Percentiles rank a stretch among this genome's conserved stretches.
Conservation (phyloP, 805 yeast species). For the Yarrowia phangngaensis region DNA sequence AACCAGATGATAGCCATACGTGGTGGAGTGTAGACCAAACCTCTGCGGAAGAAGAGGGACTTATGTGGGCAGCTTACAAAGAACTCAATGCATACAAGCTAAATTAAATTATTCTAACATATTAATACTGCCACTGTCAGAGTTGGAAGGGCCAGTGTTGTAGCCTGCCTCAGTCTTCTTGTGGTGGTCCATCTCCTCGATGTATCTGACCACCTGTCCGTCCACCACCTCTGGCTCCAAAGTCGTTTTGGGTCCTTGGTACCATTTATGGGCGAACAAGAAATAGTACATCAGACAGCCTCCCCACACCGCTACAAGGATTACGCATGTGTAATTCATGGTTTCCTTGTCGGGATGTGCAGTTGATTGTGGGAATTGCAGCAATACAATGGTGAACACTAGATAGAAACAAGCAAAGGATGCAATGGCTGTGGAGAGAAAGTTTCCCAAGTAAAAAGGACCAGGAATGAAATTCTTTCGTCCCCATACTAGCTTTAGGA, state of each 20-base stretch:
- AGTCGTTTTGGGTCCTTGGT: conserved; percentile 51
- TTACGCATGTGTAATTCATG: conserved; percentile 70
- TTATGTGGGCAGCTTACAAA: conserved; percentile 19
- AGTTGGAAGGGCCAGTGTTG: neutral
- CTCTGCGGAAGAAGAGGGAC: conserved; percentile 19
- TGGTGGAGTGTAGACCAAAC: conserved; percentile 22
- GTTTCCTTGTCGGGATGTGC: conserved; percentile 40
- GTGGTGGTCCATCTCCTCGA: conserved; percentile 10
- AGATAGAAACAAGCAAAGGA: conserved; percentile 50
- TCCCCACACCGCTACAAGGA: conserved; percentile 58
- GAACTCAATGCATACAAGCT: neutral
- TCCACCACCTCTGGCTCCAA: conserved; percentile 25
- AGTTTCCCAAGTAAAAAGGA: conserved; percentile 57
- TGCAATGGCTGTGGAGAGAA: conserved; percentile 46
- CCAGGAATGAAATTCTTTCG: conserved; percentile 60
- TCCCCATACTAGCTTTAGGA: conserved; percentile 47
- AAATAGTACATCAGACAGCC: conserved; percentile 51
- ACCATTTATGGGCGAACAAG: conserved; percentile 51
- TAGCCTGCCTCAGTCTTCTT: conserved; percentile 13
- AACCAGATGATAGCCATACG: conserved; percentile 11
- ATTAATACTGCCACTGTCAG: neutral
- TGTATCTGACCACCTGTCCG: conserved; percentile 19
- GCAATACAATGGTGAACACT: conserved; percentile 50
- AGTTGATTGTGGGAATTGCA: conserved; percentile 53
- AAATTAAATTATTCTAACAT: neutral